These are phyloP conservation scores for Halophytophthora polymorphica DNA, from an alignment of 352 stramenopile genomes.

Conservation along the genomic window DNA sequence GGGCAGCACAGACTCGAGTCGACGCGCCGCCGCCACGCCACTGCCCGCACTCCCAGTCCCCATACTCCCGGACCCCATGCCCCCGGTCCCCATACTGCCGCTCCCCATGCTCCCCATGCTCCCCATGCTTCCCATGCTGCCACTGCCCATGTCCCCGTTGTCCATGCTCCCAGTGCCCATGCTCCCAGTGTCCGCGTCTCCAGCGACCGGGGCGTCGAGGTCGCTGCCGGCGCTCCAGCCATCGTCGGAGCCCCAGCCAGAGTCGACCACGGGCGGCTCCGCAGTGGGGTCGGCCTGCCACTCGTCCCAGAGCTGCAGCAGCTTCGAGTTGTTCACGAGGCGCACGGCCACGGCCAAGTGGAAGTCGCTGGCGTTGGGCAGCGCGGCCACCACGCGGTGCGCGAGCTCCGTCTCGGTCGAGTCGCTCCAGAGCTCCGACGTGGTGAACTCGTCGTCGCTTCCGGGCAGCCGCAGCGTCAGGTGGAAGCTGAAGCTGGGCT, in stretches of 20 bases:
- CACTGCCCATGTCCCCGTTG: no score
- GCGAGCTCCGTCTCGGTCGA: constrained; percentile 14
- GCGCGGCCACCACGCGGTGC: constrained; percentile 9
- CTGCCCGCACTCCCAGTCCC: no score
- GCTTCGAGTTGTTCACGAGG: constrained; percentile 30
- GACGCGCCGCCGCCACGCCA: no score
- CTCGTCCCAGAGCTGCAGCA: constrained; percentile 22
- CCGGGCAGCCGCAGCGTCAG: constrained; percentile 23
- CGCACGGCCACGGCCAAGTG: constrained; percentile 29
- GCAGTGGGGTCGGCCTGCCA: constrained; percentile 6
- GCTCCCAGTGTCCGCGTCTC: no score
- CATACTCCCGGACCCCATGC: no score
- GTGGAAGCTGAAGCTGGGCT: constrained; percentile 23
- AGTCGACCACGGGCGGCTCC: no score
- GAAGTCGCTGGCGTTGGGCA: constrained; percentile 21
- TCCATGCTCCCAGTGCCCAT: no score
- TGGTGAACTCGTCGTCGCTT: constrained; percentile 18
- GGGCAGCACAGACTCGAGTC: no score
- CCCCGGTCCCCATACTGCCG: no score
- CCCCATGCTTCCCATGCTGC: no score
- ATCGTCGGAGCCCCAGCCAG: neutral
- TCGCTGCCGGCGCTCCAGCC: neutral
- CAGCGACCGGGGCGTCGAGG: no score
- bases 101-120: no score
- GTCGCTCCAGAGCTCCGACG: constrained; percentile 17